Evolutionary conservation across 305 asterid genomes (phyloP).

Genomic region (Solanum hybrid): DNA sequence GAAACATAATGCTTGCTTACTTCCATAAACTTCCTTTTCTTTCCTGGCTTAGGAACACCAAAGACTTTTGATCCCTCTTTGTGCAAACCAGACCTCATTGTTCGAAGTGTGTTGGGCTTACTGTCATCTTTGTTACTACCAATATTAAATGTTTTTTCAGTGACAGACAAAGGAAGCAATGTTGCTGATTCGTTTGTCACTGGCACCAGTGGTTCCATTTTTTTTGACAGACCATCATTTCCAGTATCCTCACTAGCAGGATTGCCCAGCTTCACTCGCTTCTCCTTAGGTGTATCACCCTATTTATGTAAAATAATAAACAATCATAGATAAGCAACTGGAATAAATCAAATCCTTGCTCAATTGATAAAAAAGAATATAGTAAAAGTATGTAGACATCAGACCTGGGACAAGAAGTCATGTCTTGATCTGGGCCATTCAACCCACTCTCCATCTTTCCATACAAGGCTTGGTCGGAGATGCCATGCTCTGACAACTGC

Average conservation of each 20-base stretch:
- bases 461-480: slow-evolving; percentile 71
- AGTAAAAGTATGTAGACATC: not conserved
- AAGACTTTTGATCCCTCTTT: slow-evolving; percentile 77
- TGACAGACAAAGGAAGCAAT: slow-evolving; percentile 49
- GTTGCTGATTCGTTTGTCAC: slow-evolving; percentile 37
- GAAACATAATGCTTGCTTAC: slow-evolving; percentile 90
- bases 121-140: slow-evolving; percentile 54
- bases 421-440: slow-evolving; percentile 53
- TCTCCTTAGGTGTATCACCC: slow-evolving; percentile 84
- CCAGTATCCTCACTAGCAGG: slow-evolving; percentile 23
- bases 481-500: slow-evolving; percentile 60
- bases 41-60: slow-evolving; percentile 95
- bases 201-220: slow-evolving; percentile 28
- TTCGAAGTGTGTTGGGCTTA: slow-evolving; percentile 40
- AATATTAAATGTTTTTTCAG: slow-evolving; percentile 48
- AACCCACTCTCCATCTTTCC: slow-evolving; percentile 86
- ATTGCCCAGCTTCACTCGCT: slow-evolving; percentile 59
- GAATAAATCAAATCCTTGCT: not conserved
- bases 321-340: not conserved
- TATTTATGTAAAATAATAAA: slow-evolving; percentile 16
- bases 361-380: not conserved
- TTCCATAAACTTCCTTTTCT: slow-evolving; percentile 90
- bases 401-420: slow-evolving; percentile 50
- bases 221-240: slow-evolving; percentile 26
- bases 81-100: slow-evolving; percentile 63